Conservation (phyloP, 208 protist genomes). For the Polymyxa betae region DNA sequence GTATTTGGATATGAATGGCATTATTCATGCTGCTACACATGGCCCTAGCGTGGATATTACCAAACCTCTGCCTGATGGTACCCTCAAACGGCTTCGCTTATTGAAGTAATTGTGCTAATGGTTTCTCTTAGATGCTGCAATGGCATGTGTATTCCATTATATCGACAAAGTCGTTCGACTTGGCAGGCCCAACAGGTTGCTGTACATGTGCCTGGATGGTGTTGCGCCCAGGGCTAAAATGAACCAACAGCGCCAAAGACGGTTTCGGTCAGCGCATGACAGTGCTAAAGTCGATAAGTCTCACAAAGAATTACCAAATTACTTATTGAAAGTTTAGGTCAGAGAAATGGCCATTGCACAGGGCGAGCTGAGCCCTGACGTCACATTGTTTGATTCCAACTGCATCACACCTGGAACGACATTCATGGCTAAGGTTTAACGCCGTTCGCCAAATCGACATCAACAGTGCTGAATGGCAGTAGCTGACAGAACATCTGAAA, state of each 20-base stretch:
- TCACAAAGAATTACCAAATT: background rate
- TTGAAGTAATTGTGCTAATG: background rate
- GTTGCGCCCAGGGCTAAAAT: slow-evolving; percentile 99
- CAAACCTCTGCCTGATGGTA: background rate
- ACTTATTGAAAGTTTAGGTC: slow-evolving; percentile 48
- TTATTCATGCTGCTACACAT: slow-evolving; percentile 88
- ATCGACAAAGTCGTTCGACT: slow-evolving; percentile 96
- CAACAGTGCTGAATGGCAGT: background rate
- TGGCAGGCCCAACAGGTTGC: slow-evolving; percentile 87
- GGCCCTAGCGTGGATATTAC: background rate
- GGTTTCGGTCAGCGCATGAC: slow-evolving; percentile 93
- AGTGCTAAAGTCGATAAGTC: slow-evolving; percentile 68
- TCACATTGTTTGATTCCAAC: slow-evolving; percentile 91
- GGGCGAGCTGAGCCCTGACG: slow-evolving; percentile 64
- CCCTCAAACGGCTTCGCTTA: background rate
- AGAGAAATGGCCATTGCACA: background rate
- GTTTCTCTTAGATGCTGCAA: slow-evolving; percentile 76
- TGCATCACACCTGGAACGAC: slow-evolving; percentile 98
- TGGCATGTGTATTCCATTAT: slow-evolving; percentile 89
- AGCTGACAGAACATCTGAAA: background rate
- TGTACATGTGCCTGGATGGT: slow-evolving; percentile 88
- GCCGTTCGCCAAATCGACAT: background rate
- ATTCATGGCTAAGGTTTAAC: slow-evolving; percentile 88
- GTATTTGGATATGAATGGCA: slow-evolving; percentile 98
- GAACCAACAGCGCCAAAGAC: slow-evolving; percentile 97